Percentiles rank a stretch among this genome's conserved stretches.
Evolutionary conservation across 345 rosid genomes (phyloP).

Genomic region (Boechera stricta): DNA sequence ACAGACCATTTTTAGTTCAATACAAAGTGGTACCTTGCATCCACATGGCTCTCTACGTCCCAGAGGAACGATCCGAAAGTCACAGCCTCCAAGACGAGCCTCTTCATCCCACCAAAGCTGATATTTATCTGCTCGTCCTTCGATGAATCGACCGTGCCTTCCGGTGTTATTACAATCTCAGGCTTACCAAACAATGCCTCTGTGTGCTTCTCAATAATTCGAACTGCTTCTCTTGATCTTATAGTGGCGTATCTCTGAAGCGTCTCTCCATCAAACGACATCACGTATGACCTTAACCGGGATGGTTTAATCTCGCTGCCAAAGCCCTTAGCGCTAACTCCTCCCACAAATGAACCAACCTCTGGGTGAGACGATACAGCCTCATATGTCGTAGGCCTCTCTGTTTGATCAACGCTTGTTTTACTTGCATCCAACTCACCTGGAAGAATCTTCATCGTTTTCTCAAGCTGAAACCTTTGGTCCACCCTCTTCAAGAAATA

Average conservation of each 20-base stretch:
- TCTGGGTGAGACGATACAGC: constrained; percentile 65
- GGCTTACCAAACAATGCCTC: constrained; percentile 96
- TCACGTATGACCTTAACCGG: constrained; percentile 75
- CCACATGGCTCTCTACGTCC: constrained; percentile 96
- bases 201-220: constrained; percentile 94
- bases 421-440: constrained; percentile 49
- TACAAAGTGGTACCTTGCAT: constrained; percentile 92
- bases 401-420: constrained; percentile 38
- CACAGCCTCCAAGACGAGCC: constrained; percentile 95
- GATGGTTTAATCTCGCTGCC: constrained; percentile 67
- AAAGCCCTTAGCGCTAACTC: constrained; percentile 61
- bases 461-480: constrained; percentile 96
- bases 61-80: constrained; percentile 97
- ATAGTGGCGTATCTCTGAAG: constrained; percentile 92
- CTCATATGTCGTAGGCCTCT: constrained; percentile 41
- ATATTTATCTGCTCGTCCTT: constrained; percentile 74
- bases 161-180: constrained; percentile 70
- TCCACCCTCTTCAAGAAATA: constrained; percentile 94
- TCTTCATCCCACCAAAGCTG: constrained; percentile 87
- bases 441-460: constrained; percentile 85
- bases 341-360: constrained; percentile 62
- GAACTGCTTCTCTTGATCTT: constrained; percentile 89
- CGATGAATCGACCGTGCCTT: constrained; percentile 75
- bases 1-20: constrained; percentile 52
- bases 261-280: constrained; percentile 93